A percentile compares a stretch with the other conserved stretches of the same genome.
Conservation (phyloP, 306 rosid species). For the Prunus mongolica region DNA sequence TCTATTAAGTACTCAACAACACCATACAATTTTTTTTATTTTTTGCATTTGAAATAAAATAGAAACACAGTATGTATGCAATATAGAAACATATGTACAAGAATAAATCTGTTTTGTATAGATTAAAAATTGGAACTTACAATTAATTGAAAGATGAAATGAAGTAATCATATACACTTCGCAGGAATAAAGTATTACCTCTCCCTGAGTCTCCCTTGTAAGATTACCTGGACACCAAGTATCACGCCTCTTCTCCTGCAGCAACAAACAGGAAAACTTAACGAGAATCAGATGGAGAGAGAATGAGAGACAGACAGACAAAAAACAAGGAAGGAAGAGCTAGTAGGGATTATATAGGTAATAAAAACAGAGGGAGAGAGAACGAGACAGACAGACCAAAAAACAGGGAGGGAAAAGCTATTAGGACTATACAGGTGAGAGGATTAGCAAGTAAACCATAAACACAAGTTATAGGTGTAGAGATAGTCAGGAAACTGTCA, state of each 20-base stretch:
- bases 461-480: background rate
- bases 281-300: constrained; percentile 20
- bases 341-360: background rate
- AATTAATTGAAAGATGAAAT: constrained; percentile 12
- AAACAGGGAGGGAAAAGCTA: background rate
- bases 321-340: background rate
- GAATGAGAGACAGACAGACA: background rate
- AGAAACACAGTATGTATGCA: background rate
- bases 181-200: constrained; percentile 45
- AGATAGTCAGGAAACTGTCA: background rate
- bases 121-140: background rate
- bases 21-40: background rate
- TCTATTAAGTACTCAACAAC: background rate
- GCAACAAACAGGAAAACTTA: constrained; percentile 26
- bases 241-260: constrained; percentile 89
- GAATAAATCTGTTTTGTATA: background rate
- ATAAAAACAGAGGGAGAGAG: background rate
- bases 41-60: background rate
- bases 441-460: background rate
- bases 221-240: constrained; percentile 91
- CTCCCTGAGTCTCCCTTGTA: constrained; percentile 39
- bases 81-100: background rate
- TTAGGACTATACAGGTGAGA: background rate
- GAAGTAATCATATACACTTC: constrained; percentile 9
- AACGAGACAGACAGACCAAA: background rate